Conservation (phyloP, 225 moss, liverwort and hornwort species). For the Climacium dendroides region DNA sequence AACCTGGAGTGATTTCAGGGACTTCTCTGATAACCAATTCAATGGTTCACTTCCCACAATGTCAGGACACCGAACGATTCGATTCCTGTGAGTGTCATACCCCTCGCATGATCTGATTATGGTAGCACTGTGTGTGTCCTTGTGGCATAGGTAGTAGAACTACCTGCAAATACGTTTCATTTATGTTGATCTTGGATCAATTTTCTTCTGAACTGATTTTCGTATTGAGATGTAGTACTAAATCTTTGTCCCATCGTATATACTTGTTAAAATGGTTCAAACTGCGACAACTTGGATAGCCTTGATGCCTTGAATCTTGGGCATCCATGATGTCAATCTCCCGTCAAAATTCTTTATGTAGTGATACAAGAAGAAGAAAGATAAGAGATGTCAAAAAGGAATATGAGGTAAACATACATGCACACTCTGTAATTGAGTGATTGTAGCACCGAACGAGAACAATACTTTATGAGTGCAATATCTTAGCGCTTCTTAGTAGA, state of each 20-base stretch:
- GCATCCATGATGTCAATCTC: background rate
- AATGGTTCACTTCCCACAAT: constrained; percentile 19
- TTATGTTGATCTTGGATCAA: background rate
- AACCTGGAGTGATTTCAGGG: background rate
- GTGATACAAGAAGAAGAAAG: background rate
- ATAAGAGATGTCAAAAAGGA: background rate
- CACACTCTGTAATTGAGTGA: background rate
- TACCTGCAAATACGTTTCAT: background rate
- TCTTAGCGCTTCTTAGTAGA: background rate
- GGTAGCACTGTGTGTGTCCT: background rate
- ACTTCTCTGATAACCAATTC: constrained; percentile 15
- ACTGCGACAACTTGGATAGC: background rate
- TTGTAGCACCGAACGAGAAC: background rate
- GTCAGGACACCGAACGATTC: constrained; percentile 15
- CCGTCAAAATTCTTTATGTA: background rate
- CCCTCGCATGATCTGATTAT: background rate
- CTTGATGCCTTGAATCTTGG: background rate
- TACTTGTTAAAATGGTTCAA: background rate
- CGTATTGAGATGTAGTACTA: background rate
- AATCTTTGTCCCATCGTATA: background rate
- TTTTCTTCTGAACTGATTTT: background rate
- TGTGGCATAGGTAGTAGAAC: background rate
- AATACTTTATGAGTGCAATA: background rate
- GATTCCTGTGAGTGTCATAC: constrained; percentile 10
- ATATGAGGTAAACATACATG: background rate